Evolutionary conservation across 225 moss, liverwort and hornwort species (phyloP).

Genomic region (Pleurozium schreberi): DNA sequence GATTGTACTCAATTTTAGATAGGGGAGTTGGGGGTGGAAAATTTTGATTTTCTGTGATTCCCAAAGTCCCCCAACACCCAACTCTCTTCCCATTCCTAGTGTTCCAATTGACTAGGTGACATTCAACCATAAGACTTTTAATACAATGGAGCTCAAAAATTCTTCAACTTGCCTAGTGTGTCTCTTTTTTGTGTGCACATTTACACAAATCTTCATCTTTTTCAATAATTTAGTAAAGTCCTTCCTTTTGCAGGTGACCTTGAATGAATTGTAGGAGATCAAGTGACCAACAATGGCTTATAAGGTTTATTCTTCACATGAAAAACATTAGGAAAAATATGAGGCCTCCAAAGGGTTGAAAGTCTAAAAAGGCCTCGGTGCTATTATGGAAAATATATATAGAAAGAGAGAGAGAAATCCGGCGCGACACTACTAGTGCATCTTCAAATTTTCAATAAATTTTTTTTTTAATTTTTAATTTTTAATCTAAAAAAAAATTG

Average conservation of each 20-base stretch:
- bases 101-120: rapidly evolving
- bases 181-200: rapidly evolving
- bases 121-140: neutral
- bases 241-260: neutral
- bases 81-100: neutral
- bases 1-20: neutral
- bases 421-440: too few species aligned
- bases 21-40: rapidly evolving
- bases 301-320: neutral
- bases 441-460: too few species aligned
- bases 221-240: neutral
- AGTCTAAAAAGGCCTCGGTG: too few species aligned
- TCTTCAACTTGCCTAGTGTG: rapidly evolving
- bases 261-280: neutral
- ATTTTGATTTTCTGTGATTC: rapidly evolving
- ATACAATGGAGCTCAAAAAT: neutral
- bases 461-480: too few species aligned
- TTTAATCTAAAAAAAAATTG: too few species aligned
- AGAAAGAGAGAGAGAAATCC: too few species aligned
- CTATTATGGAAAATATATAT: too few species aligned
- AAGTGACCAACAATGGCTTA: neutral
- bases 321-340: too few species aligned
- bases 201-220: neutral
- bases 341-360: too few species aligned
- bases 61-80: neutral